Evolutionary conservation across 768 basidiomycete species (phyloP), one percentile per base, ranked within the genome.

Genomic region (Pleurotus platypus): DNA sequence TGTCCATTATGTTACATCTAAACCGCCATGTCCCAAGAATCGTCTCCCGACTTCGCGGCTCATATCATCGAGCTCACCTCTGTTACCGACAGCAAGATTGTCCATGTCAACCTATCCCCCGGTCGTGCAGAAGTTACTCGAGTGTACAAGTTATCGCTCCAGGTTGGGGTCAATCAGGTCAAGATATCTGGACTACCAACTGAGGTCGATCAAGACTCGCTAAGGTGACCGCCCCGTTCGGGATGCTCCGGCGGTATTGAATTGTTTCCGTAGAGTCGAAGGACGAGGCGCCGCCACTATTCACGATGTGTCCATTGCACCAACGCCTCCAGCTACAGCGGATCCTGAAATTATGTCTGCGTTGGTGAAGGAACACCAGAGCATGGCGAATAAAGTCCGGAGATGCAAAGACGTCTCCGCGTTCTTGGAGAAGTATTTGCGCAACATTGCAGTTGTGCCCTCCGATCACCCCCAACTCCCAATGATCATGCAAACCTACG

Each of bases 241-340:
- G 22, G 20, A 22, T 24, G 2, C 42, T 16, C 26, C 39, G 18
- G n/a, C 45, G 51, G 24, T 26, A 48, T 16, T 24, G 4, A 24
- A 26, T 13, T 35, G 4, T 38, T 53, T 35, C 9, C 58, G 4
- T 55, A 79, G 78, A 56, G 77, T 78, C 2, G 75, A 79, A 66
- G 78, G 78, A 8, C 62, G 70, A 16, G 76, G 78, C n/a, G 61
- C 66, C 40, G 78, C 76, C 4, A 78, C 74, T 0, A 79, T 80
- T 43, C 76, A 79, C 47, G 78, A 79, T 57, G 77, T 79, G 1
- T 69, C 72, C 13, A 58, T 77, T 2, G 47, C 64, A 4, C 13
- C 43, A 7, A 61, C 62, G 1, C 65, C 57, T 6, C 64, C 70
- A 1, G 74, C 74, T 0, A 62, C 68, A 0, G 60, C 56, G 11